Evolutionary conservation across 2,329 filamentous ascomycete genomes (phyloP).

Genomic region (Scopulariopsis brevicaulis): DNA sequence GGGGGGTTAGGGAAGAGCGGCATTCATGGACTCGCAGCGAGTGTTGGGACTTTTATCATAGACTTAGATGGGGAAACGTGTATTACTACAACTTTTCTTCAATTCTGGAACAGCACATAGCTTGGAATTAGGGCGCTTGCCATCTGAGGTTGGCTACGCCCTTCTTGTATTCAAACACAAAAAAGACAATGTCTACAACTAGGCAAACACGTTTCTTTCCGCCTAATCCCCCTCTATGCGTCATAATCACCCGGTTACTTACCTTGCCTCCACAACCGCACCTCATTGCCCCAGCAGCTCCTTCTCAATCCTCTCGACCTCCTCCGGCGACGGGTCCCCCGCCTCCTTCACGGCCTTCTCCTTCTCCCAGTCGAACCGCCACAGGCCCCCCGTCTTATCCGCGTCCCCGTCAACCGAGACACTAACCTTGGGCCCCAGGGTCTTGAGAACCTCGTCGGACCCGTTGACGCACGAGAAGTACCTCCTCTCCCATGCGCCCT

Average conservation of each 20-base stretch:
- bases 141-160: background rate
- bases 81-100: background rate
- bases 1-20: background rate
- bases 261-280: background rate
- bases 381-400: conserved; percentile 50
- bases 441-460: conserved; percentile 32
- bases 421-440: conserved; percentile 32
- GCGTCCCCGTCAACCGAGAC: conserved; percentile 38
- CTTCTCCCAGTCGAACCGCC: conserved; percentile 43
- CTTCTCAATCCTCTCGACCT: conserved; percentile 30
- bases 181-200: background rate
- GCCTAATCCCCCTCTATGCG: background rate
- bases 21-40: background rate
- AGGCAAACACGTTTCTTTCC: background rate
- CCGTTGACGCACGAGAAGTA: conserved; percentile 56
- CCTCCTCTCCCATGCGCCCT: conserved; percentile 65
- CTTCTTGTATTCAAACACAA: background rate
- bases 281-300: conserved; percentile 24
- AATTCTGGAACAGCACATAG: background rate
- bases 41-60: background rate
- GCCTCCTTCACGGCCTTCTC: conserved; percentile 22
- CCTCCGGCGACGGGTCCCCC: conserved; percentile 17
- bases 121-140: background rate
- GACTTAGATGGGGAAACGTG: background rate
- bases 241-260: background rate